Conservation (phyloP, 257 asterid species). For the Lavandula angustifolia region DNA sequence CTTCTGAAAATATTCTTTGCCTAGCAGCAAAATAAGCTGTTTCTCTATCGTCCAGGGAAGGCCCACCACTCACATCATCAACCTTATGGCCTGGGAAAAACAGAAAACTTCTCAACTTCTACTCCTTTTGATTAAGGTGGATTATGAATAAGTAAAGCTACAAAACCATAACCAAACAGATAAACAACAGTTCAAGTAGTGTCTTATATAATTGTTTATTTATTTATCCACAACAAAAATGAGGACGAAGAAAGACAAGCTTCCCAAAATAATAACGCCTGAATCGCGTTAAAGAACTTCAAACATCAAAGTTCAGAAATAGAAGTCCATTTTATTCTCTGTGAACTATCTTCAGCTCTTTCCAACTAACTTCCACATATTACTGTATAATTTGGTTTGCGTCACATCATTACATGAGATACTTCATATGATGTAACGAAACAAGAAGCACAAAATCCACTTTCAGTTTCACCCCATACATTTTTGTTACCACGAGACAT, state of each 20-base stretch:
- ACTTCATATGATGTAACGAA: no score
- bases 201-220: constrained; percentile 9
- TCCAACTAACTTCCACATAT: no score
- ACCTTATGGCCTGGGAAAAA: constrained; percentile 40
- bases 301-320: not conserved
- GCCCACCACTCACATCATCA: constrained; percentile 36
- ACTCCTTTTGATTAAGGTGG: not conserved
- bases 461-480: no score
- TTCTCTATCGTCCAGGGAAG: constrained; percentile 76
- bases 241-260: constrained; percentile 22
- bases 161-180: constrained; percentile 12
- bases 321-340: constrained; percentile 1
- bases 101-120: constrained; percentile 12
- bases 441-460: no score
- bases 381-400: no score
- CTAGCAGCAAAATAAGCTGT: constrained; percentile 75
- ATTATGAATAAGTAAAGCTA: constrained; percentile 18
- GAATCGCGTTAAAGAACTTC: not conserved
- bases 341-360: not conserved
- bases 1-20: constrained; percentile 58
- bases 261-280: not conserved
- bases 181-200: constrained; percentile 5
- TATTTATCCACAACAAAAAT: not conserved
- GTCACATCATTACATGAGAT: no score
- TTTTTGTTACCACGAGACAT: no score